Conservation (phyloP, 1,139 yeast genomes). For the Diutina catenulata region DNA sequence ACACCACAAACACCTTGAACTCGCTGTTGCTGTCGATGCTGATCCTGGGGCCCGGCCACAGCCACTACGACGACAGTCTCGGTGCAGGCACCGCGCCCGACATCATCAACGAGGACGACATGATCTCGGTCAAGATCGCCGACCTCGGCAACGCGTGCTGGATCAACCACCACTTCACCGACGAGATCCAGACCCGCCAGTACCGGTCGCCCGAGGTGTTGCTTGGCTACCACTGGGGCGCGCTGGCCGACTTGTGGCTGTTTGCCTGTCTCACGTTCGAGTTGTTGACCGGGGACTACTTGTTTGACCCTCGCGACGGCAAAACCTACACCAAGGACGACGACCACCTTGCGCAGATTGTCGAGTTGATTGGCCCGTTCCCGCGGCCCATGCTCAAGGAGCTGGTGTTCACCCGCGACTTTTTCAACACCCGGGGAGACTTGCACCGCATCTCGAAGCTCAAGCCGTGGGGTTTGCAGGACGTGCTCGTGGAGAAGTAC, state of each 20-base stretch:
- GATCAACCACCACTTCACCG: conserved; percentile 38
- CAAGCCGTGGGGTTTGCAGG: conserved; percentile 39
- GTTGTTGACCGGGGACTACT: conserved; percentile 35
- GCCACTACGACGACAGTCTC: background rate
- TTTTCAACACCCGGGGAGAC: conserved; percentile 23
- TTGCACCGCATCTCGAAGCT: conserved; percentile 21
- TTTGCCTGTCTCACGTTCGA: conserved; percentile 36
- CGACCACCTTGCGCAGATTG: conserved; percentile 38
- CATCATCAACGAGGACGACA: conserved; percentile 32
- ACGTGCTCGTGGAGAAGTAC: conserved; percentile 33
- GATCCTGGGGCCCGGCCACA: background rate
- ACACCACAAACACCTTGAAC: background rate
- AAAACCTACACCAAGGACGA: conserved; percentile 36
- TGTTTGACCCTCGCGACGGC: conserved; percentile 38
- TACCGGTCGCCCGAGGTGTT: conserved; percentile 37
- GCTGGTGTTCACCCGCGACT: conserved; percentile 30
- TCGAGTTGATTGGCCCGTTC: conserved; percentile 33
- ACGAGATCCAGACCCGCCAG: conserved; percentile 39
- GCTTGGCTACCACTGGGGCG: conserved; percentile 40
- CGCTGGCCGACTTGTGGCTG: conserved; percentile 38
- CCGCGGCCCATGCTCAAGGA: conserved; percentile 34
- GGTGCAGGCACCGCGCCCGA: conserved; percentile 5
- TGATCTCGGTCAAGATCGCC: conserved; percentile 37
- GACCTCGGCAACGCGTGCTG: conserved; percentile 42
- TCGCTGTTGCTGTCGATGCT: conserved; percentile 4